A percentile compares a stretch with the other conserved stretches of the same genome.
phyloP scores from a whole-genome alignment of 345 rosid species.

The Moringa oleifera region DNA sequence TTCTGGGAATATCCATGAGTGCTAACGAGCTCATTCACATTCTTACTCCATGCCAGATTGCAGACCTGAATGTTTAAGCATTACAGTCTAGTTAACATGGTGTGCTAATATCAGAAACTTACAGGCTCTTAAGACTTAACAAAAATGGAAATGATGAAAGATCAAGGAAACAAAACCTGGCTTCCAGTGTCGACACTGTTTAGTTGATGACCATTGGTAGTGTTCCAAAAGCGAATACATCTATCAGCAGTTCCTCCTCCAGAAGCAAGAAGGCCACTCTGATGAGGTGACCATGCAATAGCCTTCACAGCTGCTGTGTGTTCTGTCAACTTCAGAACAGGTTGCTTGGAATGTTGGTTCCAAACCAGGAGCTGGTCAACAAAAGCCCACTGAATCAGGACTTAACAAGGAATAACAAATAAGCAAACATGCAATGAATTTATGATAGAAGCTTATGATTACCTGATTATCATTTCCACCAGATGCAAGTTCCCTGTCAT shows the following conservation, averaged over 20 bases:
- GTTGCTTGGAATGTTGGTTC: conserved; percentile 94
- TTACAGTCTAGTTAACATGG: no score
- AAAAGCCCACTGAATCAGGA: neutral
- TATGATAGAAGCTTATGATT: neutral
- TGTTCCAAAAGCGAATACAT: conserved; percentile 95
- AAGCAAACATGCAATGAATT: neutral
- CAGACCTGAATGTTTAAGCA: conserved; percentile 48
- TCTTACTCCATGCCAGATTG: conserved; percentile 97
- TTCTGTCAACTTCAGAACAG: conserved; percentile 64
- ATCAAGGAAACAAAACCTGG: conserved; percentile 38
- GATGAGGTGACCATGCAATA: conserved; percentile 98
- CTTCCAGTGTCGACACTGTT: conserved; percentile 92
- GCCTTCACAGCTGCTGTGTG: conserved; percentile 99
- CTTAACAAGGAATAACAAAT: neutral
- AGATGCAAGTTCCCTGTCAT: conserved; percentile 96
- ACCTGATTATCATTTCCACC: conserved; percentile 99
- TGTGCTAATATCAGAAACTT: no score
- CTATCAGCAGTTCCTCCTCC: conserved; percentile 99
- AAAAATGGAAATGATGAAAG: neutral
- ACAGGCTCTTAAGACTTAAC: no score
- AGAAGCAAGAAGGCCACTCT: conserved; percentile 87
- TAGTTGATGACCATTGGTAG: conserved; percentile 76
- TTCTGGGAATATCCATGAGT: conserved; percentile 97
- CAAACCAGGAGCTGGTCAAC: conserved; percentile 75
- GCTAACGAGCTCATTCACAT: conserved; percentile 92